Evolutionary conservation across 2,329 filamentous ascomycete species (phyloP).

Genomic region (Aspergillus sergii): DNA sequence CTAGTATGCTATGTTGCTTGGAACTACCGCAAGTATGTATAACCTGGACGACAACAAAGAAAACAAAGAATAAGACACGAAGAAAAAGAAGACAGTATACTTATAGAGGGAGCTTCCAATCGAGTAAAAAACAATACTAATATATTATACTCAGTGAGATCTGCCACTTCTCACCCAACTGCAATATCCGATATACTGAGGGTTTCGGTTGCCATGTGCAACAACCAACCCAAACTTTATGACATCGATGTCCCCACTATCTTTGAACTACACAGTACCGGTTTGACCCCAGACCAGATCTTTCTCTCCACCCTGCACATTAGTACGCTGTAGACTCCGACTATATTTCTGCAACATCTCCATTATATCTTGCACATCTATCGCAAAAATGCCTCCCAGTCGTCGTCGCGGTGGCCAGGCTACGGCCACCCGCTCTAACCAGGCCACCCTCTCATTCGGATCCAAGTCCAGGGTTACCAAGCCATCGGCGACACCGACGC

Average conservation of each 20-base stretch:
- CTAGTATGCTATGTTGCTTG: no score
- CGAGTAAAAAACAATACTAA: background rate
- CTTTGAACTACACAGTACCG: background rate
- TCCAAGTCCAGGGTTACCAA: conserved; percentile 62
- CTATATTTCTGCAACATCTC: background rate
- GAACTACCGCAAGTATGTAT: no score
- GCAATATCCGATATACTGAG: background rate
- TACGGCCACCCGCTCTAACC: conserved; percentile 46
- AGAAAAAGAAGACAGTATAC: background rate
- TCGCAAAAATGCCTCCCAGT: conserved; percentile 43
- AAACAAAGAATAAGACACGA: background rate
- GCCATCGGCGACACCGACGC: conserved; percentile 41
- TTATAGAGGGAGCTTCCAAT: background rate
- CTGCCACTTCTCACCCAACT: background rate
- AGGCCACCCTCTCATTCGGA: conserved; percentile 67
- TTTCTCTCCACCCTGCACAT: background rate
- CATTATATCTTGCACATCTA: background rate
- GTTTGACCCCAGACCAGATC: background rate
- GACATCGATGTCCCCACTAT: conserved; percentile 12
- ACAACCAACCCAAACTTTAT: conserved; percentile 10
- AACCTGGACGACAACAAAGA: background rate
- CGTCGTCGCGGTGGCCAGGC: conserved; percentile 42
- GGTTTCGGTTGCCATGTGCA: conserved; percentile 17
- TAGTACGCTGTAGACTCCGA: background rate
- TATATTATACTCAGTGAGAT: background rate